phyloP scores from a whole-genome alignment of 352 stramenopile species.

The Pythium phragmitis region DNA sequence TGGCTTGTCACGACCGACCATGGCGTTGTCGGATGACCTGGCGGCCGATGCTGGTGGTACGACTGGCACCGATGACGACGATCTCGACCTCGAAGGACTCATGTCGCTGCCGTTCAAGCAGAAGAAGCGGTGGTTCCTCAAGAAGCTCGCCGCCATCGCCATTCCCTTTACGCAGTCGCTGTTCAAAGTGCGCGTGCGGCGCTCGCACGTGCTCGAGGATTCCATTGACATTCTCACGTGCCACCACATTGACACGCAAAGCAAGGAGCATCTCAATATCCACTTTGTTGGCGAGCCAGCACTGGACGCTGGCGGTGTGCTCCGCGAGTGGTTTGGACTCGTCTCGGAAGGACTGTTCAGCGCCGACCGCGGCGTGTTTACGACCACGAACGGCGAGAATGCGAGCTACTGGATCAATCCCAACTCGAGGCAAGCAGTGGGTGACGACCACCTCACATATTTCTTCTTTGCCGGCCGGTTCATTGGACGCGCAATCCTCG shows the following conservation, averaged over 20 bases:
- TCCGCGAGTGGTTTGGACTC: slow-evolving; percentile 72
- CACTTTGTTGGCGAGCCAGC: slow-evolving; percentile 60
- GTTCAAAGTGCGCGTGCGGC: slow-evolving; percentile 58
- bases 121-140: slow-evolving; percentile 63
- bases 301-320: slow-evolving; percentile 61
- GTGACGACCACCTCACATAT: slow-evolving; percentile 41
- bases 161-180: slow-evolving; percentile 65
- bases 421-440: slow-evolving; percentile 29
- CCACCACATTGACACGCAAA: slow-evolving; percentile 29
- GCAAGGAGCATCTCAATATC: slow-evolving; percentile 72
- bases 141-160: slow-evolving; percentile 50
- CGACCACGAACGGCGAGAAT: slow-evolving; percentile 56
- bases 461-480: slow-evolving; percentile 64
- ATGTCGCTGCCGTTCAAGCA: slow-evolving; percentile 43
- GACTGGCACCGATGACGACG: slow-evolving; percentile 5
- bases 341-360: slow-evolving; percentile 59
- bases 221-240: slow-evolving; percentile 54
- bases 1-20: not conserved
- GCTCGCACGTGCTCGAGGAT: slow-evolving; percentile 59
- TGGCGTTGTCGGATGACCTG: slow-evolving; percentile 8
- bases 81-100: slow-evolving; percentile 38
- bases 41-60: not conserved
- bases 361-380: slow-evolving; percentile 49
- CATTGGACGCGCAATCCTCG: slow-evolving; percentile 63
- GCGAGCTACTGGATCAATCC: slow-evolving; percentile 77